phyloP scores from a whole-genome alignment of 2,329 filamentous ascomycete genomes.

The Neophaeococcomyces mojaviensis region DNA sequence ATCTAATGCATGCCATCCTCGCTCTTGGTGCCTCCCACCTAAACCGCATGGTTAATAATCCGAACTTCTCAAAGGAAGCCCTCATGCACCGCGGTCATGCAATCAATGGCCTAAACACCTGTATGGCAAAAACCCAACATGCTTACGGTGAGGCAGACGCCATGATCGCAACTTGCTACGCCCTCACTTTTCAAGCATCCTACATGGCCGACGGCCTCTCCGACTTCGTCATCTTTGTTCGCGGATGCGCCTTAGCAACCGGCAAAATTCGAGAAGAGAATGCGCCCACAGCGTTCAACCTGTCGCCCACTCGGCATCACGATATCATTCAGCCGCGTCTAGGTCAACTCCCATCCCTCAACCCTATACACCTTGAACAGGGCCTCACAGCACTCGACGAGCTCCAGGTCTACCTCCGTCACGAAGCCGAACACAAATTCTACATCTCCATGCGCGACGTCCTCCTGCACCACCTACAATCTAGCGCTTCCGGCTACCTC shows the following conservation, averaged over 20 bases:
- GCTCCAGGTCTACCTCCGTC: conserved; percentile 25
- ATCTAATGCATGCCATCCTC: conserved; percentile 63
- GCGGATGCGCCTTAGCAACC: conserved; percentile 28
- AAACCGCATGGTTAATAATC: conserved; percentile 38
- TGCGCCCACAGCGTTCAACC: conserved; percentile 22
- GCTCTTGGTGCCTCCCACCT: conserved; percentile 60
- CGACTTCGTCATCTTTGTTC: conserved; percentile 31
- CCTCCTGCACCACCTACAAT: conserved; percentile 13
- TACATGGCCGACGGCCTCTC: conserved; percentile 29
- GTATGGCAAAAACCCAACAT: conserved; percentile 30
- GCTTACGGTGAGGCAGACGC: conserved; percentile 27
- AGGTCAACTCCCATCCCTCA: conserved; percentile 15
- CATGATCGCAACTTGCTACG: conserved; percentile 29
- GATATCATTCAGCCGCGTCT: conserved; percentile 20
- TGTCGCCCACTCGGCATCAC: conserved; percentile 21
- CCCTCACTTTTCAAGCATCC: conserved; percentile 28
- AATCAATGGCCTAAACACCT: conserved; percentile 54
- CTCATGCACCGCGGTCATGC: conserved; percentile 60
- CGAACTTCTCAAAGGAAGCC: conserved; percentile 49
- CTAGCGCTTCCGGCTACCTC: conserved; percentile 28
- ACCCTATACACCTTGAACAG: conserved; percentile 14
- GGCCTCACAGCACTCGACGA: conserved; percentile 20
- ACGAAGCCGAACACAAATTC: conserved; percentile 25
- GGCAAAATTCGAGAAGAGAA: conserved; percentile 29
- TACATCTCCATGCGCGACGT: conserved; percentile 17